Base-by-base conservation (phyloP, 345 rosid species). In the Murraya paniculata region DNA sequence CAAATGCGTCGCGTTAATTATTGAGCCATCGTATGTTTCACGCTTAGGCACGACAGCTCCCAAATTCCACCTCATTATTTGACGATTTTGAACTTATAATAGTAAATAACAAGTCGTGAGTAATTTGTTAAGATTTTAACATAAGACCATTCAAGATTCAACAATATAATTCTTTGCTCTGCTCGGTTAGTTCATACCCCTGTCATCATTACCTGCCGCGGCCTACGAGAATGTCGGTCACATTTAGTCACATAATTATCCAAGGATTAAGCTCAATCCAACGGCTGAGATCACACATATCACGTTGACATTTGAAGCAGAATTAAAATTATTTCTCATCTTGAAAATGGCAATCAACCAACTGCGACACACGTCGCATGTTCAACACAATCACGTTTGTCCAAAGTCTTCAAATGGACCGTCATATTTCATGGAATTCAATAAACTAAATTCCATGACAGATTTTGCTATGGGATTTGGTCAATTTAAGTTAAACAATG, bases 171-270 rank as follows among this genome's bases (percentile, higher is more conserved):
- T 9, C 50, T 11, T 45, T 13, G 50, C 18, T 2, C 50, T 45
- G 18, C 50, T 4, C 11, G 50, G 18, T 13, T 11, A 0, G 0
- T 5, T 11, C 13, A 11, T 11, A 45, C 5, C 18, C 48, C 16
- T 13, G 0, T 2, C 9, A 9, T 39, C 45, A 39, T 9, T 75
- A 64, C 80, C 77, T 75, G 61, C 78, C 0, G 7, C 39, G 39
- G 39, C 39, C 39, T 67, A 48, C n/a, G 4, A 45, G 50, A 4
- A n/a, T 72, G 83, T 76, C 80, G 76, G 72, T 73, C 78, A 72
- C 72, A 30, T 25, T 31, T 1, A 77, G 62, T n/a, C 78, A 53
- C 21, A 39, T 11, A 58, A 73, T 19, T 41, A 53, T 25, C 36
- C 19, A 2, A 3, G 50, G 0, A 38, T 3, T n/a, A 75, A 64